A percentile compares a stretch with the other conserved stretches of the same genome.
These are phyloP conservation scores for Ophiostoma ips DNA, from an alignment of 2,329 filamentous ascomycete genomes.

Conservation along the genomic window DNA sequence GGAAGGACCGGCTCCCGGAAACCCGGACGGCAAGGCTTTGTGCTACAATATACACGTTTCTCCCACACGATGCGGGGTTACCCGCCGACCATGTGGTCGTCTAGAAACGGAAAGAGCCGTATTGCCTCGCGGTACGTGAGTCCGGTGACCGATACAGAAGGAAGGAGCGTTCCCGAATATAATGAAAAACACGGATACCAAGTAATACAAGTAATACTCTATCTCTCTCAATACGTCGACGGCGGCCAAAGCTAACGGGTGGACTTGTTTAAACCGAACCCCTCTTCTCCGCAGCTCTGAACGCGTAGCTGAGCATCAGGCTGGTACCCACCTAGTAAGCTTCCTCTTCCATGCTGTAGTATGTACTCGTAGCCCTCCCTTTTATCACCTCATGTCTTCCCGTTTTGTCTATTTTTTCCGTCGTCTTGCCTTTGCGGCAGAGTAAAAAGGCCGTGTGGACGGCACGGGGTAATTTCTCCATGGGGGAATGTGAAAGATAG, in stretches of 20 bases:
- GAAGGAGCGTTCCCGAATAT: no score
- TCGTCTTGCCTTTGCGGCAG: no score
- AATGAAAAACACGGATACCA: no score
- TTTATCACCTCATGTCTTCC: background rate
- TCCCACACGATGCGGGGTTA: background rate
- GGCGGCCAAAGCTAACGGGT: conserved; percentile 3
- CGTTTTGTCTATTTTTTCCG: background rate
- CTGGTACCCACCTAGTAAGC: background rate
- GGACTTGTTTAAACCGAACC: conserved; percentile 5
- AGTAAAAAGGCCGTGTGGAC: no score
- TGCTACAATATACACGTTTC: background rate
- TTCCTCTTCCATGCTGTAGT: background rate
- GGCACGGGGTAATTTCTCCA: background rate
- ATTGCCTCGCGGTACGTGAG: no score
- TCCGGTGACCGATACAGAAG: no score
- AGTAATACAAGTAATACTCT: no score
- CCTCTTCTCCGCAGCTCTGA: background rate
- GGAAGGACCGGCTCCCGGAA: background rate
- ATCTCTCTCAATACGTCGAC: no score
- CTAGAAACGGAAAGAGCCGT: background rate
- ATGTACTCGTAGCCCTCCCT: background rate
- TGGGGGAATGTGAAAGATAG: no score
- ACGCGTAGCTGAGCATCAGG: background rate
- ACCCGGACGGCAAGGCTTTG: background rate
- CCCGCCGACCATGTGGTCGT: background rate